phyloP scores from a whole-genome alignment of 495 filamentous ascomycete species.

The Thermothielavioides terrestris region DNA sequence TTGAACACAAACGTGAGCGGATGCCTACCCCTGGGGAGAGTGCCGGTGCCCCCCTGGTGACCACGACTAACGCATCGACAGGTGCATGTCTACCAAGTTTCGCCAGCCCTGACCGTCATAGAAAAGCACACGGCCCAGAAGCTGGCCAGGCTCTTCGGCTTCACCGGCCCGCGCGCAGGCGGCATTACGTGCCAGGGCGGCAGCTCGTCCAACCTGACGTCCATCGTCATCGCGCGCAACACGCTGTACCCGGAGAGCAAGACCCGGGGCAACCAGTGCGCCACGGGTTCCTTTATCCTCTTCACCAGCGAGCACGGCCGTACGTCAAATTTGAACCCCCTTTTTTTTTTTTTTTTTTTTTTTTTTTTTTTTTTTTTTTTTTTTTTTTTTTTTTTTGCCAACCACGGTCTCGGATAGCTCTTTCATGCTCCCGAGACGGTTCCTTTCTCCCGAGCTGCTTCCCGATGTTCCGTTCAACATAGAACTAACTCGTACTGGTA shows the following conservation, averaged over 20 bases:
- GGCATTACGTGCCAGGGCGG: slow-evolving; percentile 86
- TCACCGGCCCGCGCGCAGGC: slow-evolving; percentile 63
- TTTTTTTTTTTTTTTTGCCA: too few relatives aligned
- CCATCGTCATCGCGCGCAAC: slow-evolving; percentile 84
- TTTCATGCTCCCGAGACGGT: too few relatives aligned
- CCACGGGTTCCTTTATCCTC: slow-evolving; percentile 57
- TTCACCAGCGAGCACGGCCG: slow-evolving; percentile 84
- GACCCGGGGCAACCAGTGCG: slow-evolving; percentile 52
- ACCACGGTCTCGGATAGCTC: too few relatives aligned
- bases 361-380: too few relatives aligned
- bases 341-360: too few relatives aligned
- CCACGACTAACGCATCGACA: slow-evolving; percentile 9
- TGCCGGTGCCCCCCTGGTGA: background rate
- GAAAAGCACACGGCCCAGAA: slow-evolving; percentile 65
- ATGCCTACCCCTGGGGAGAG: background rate
- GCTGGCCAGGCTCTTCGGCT: slow-evolving; percentile 69
- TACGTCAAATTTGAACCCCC: too few relatives aligned
- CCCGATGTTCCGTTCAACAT: too few relatives aligned
- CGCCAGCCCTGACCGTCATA: slow-evolving; percentile 75
- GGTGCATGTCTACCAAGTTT: slow-evolving; percentile 82
- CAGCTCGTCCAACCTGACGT: slow-evolving; percentile 74
- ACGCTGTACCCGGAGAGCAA: slow-evolving; percentile 71
- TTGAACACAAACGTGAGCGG: slow-evolving; percentile 74
- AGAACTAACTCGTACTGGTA: too few relatives aligned
- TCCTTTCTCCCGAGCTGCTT: too few relatives aligned